Evolutionary conservation across 2,329 filamentous ascomycete genomes (phyloP).

Genomic region (Neofusicoccum cordaticola): DNA sequence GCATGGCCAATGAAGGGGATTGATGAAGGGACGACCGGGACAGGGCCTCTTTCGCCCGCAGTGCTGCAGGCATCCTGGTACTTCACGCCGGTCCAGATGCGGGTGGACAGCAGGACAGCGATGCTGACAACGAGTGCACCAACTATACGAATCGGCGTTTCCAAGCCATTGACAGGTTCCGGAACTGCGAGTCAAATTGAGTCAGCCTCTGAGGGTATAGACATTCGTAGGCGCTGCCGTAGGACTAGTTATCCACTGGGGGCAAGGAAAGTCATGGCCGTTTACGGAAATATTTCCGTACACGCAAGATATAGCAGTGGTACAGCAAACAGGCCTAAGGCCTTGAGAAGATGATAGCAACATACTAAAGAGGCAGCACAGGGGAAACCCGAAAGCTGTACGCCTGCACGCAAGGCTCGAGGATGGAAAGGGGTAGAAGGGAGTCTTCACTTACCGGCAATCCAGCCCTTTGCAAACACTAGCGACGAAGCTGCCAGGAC

Average conservation of each 20-base stretch:
- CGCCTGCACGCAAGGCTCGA: background rate
- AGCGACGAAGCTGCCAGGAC: background rate
- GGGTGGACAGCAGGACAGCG: slow-evolving; percentile 27
- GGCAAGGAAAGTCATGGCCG: too few species aligned
- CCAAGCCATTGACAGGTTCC: background rate
- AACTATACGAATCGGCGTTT: background rate
- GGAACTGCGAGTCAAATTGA: background rate
- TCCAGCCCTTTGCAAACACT: slow-evolving; percentile 4
- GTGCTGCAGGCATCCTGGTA: slow-evolving; percentile 26
- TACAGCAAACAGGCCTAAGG: too few species aligned
- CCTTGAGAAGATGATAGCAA: too few species aligned
- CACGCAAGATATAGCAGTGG: too few species aligned
- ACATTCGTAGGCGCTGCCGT: too few species aligned
- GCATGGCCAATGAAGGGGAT: slow-evolving; percentile 58
- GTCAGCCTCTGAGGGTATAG: background rate
- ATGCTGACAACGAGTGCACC: background rate
- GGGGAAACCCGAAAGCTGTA: background rate
- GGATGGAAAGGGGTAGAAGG: background rate
- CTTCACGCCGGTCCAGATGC: slow-evolving; percentile 22
- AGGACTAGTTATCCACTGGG: too few species aligned
- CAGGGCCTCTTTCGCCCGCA: slow-evolving; percentile 35
- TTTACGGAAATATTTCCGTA: too few species aligned
- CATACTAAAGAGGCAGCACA: too few species aligned
- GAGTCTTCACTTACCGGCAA: background rate
- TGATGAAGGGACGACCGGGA: slow-evolving; percentile 58